Evolutionary conservation across 2,329 filamentous ascomycete genomes (phyloP), one percentile per base, ranked within the genome.

Genomic region (Stagonosporopsis chrysanthemi): DNA sequence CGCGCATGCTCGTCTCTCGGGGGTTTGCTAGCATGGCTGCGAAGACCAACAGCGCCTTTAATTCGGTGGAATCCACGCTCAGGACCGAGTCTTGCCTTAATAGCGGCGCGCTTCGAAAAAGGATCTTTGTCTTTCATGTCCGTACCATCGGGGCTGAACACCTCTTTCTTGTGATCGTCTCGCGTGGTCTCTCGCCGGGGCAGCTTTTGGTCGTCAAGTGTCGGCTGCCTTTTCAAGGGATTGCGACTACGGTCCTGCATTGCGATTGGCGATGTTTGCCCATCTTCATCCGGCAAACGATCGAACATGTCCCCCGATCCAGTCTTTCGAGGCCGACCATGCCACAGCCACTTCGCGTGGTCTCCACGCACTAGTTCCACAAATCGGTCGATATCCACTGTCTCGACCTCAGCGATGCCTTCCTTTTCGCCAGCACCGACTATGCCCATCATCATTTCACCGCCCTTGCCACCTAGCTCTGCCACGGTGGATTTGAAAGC

Each of bases 401-500:
- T 98, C 78, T 99, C 95, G 33, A 97, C 88, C 67, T 97, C 94
- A 4, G 91, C 90, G 63, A 98, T 93, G 3, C 92, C 91, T 53
- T 88, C 91, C 76, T 96, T 96, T 66, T 96, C 92, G 44, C 89
- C 88, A 31, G 81, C 79, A 24, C 90, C 90, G 6, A 97, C 92
- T 82, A 96, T 96, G n/a, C 92, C 93, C 82, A 96, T 92, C 43
- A 97, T 89, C 79, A 97, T 90, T 75, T 97, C 94, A 44, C 93
- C 93, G 50, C 94, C 89, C 74, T 97, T 97, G 14, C 95, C 94
- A 65, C 92, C 92, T 36, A 99, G 86, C 76, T 97, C 95, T 17
- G 90, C 92, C 43, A 98, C 90, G 0, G 94, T 97, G 3, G 92
- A 96, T 74, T 98, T 98, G 68, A 99, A 92, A 17, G 94, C 93